phyloP scores from a whole-genome alignment of 495 filamentous ascomycete genomes.

The Astrothelium subdiscretum region DNA sequence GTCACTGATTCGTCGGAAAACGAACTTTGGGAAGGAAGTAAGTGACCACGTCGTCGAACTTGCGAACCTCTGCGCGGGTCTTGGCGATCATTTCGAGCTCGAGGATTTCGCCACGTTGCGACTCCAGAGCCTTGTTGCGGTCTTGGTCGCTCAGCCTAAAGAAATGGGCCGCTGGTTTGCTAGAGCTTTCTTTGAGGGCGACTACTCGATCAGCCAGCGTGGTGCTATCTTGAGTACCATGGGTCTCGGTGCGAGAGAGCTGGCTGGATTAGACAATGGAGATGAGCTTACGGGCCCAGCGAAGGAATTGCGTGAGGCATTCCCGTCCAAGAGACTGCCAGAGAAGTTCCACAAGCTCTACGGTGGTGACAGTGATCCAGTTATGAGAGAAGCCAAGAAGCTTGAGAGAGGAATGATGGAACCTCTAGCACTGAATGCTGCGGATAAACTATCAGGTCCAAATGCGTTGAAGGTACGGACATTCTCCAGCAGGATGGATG shows the following conservation, averaged over 20 bases:
- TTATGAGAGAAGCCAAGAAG: slow-evolving; percentile 46
- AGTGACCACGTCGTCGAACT: slow-evolving; percentile 74
- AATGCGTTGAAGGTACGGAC: slow-evolving; percentile 74
- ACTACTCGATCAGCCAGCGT: slow-evolving; percentile 76
- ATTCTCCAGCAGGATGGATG: slow-evolving; percentile 60
- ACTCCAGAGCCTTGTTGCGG: slow-evolving; percentile 72
- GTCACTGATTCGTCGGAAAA: slow-evolving; percentile 74
- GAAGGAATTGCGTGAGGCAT: slow-evolving; percentile 32
- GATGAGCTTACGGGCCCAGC: slow-evolving; percentile 26
- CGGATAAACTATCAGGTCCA: slow-evolving; percentile 60
- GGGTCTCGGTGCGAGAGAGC: slow-evolving; percentile 73
- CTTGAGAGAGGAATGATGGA: slow-evolving; percentile 61
- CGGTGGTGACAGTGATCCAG: slow-evolving; percentile 36
- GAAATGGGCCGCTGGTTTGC: slow-evolving; percentile 76
- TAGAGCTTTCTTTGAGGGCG: slow-evolving; percentile 78
- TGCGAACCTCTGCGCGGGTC: slow-evolving; percentile 57
- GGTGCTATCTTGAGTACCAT: slow-evolving; percentile 69
- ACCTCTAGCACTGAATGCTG: slow-evolving; percentile 64
- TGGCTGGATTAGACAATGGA: slow-evolving; percentile 66
- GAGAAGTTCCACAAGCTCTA: slow-evolving; percentile 46
- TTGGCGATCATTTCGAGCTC: slow-evolving; percentile 70
- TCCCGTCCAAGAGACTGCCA: slow-evolving; percentile 65
- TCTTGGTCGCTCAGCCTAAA: slow-evolving; percentile 63
- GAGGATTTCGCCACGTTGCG: slow-evolving; percentile 65
- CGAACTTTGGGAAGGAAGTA: slow-evolving; percentile 77